These are phyloP conservation scores for Cladosporium sp. DNA, from an alignment of 2,329 filamentous ascomycete genomes.

Conservation along the genomic window DNA sequence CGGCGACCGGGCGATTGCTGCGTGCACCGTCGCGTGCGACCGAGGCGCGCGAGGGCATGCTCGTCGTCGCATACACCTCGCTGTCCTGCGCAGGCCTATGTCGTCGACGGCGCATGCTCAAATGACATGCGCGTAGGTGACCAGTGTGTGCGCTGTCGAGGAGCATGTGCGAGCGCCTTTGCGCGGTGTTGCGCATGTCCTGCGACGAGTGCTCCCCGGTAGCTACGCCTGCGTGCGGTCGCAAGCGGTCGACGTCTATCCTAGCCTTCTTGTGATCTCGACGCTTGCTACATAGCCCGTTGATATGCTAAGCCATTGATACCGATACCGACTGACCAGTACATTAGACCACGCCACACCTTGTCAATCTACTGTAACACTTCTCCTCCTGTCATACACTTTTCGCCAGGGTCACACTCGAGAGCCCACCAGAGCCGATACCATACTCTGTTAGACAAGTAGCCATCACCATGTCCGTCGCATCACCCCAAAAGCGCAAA, in stretches of 20 bases:
- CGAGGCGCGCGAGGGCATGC: neutral
- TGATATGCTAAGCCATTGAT: neutral
- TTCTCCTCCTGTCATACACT: neutral
- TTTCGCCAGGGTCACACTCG: too few relatives aligned
- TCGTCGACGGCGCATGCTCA: neutral
- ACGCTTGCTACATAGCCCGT: neutral
- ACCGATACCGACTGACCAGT: too few relatives aligned
- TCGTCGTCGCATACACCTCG: neutral
- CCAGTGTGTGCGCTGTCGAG: neutral
- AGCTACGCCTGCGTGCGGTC: too few relatives aligned
- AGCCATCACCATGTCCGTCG: constrained; percentile 3
- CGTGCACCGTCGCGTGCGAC: neutral
- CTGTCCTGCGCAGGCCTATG: neutral
- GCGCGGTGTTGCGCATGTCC: neutral
- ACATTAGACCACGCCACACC: neutral
- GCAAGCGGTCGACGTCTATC: neutral
- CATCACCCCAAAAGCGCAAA: constrained; percentile 36
- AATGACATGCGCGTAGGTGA: neutral
- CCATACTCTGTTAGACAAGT: neutral
- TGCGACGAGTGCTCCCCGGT: neutral
- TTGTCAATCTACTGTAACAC: neutral
- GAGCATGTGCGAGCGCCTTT: neutral
- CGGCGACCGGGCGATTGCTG: neutral
- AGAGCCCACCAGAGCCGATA: neutral
- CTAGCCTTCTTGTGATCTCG: neutral